phyloP scores from a whole-genome alignment of 805 yeast species.

The Huiozyma naganishii region DNA sequence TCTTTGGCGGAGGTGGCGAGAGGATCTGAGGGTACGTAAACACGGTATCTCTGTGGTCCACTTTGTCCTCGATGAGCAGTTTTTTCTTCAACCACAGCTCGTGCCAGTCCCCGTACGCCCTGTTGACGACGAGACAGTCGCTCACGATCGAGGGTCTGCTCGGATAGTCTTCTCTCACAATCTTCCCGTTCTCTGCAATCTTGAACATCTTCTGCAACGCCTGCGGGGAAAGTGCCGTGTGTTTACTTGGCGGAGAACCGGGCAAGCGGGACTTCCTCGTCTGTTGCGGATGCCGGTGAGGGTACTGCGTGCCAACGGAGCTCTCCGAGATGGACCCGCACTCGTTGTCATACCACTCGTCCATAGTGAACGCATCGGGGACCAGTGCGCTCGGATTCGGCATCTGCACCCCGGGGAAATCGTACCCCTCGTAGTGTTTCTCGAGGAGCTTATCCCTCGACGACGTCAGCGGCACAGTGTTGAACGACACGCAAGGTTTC shows the following conservation, averaged over 20 bases:
- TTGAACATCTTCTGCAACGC: constrained; percentile 12
- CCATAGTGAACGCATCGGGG: constrained; percentile 23
- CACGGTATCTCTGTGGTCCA: constrained; percentile 8
- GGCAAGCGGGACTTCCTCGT: constrained; percentile 1
- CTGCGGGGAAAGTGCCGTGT: not conserved
- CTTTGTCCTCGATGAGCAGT: constrained; percentile 10
- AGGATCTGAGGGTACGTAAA: constrained; percentile 17
- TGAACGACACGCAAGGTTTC: constrained; percentile 25
- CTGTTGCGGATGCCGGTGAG: constrained; percentile 1
- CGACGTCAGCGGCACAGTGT: constrained; percentile 23
- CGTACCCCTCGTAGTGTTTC: constrained; percentile 5
- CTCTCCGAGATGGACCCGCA: constrained; percentile 10
- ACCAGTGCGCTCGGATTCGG: not conserved
- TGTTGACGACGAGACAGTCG: constrained; percentile 24
- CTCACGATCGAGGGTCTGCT: constrained; percentile 23
- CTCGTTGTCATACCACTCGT: constrained; percentile 27
- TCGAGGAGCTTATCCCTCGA: constrained; percentile 10
- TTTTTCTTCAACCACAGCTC: constrained; percentile 14
- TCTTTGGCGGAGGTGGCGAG: constrained; percentile 3
- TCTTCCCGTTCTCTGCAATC: constrained; percentile 22
- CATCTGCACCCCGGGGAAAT: constrained; percentile 21
- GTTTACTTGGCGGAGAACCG: constrained; percentile 5
- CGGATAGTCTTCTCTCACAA: constrained; percentile 28
- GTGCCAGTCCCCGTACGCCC: constrained; percentile 15
- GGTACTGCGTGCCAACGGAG: constrained; percentile 10